Percentiles rank a stretch among this genome's conserved stretches.
These are phyloP conservation scores for Trichophyton rubrum DNA, from an alignment of 2,329 filamentous ascomycete genomes.

Conservation along the genomic window DNA sequence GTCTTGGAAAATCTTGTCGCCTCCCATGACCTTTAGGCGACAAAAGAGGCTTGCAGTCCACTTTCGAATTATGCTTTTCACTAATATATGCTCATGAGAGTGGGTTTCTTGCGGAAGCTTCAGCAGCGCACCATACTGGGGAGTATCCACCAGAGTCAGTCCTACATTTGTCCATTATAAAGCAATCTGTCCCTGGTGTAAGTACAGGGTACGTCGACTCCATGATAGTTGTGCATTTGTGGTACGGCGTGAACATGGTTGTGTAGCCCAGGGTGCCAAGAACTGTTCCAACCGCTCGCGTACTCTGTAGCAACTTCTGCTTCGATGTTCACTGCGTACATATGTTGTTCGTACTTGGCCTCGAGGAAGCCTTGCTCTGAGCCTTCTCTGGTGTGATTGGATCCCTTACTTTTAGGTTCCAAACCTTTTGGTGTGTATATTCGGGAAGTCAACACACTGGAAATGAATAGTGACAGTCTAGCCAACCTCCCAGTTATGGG, in stretches of 20 bases:
- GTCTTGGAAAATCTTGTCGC: background rate
- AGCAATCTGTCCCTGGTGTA: background rate
- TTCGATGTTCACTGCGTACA: background rate
- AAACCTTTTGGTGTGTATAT: background rate
- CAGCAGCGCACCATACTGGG: background rate
- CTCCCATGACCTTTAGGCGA: conserved; percentile 1
- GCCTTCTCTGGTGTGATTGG: background rate
- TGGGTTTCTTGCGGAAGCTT: background rate
- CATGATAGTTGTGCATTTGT: background rate
- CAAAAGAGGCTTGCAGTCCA: background rate
- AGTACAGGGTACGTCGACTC: background rate
- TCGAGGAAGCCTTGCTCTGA: background rate
- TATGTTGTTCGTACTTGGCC: background rate
- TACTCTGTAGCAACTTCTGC: background rate
- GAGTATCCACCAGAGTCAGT: background rate
- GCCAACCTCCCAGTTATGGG: background rate
- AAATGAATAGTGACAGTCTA: background rate
- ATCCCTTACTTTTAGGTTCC: background rate
- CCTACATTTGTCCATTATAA: background rate
- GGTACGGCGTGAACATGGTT: background rate
- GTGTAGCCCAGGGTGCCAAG: background rate
- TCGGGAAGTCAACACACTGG: background rate
- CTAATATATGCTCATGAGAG: background rate
- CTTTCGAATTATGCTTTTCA: background rate
- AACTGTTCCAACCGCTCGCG: background rate